Base-by-base conservation (phyloP, 495 filamentous ascomycete genomes). In the Bacidia gigantensis region DNA sequence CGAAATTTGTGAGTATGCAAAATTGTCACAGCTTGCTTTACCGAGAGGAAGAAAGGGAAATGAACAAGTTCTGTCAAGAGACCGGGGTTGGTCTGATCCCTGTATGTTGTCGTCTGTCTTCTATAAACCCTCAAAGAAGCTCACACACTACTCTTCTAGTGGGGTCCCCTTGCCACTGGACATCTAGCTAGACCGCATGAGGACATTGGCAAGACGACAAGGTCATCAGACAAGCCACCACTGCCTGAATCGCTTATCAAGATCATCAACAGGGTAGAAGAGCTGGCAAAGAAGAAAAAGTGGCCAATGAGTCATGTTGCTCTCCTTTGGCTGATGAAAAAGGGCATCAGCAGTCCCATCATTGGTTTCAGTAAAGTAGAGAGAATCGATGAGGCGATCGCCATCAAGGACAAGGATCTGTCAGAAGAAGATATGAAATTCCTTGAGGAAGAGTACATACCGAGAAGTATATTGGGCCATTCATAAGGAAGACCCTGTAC, bases 41-140 rank as follows among this genome's bases (percentile, higher is more conserved):
- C 62, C 69, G 83, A 7, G 83, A 89, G 65, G 83, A 89, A 57
- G 84, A 89, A 67, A 65, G 81, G 18, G 84, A 87, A 67, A 87
- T 88, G 83, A 56, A 51, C 20, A 61, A 50, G 18, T 61, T 51
- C 26, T 51, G 62, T 61, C 43, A 41, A 50, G 56, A 58, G 18
- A 82, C 80, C 0, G 83, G 83, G 2, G 78, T 88, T 3, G 83
- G 80, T 0, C 52, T 86, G 9, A 74, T 84, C 42, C 81, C 82
- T 5, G 47, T 50, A 38, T 35, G 47, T 38, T 50, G 5, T 3
- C 25, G 3, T 10, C 20, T 32, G 1, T 11, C 17, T 50, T n/a
- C 17, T 17, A 17, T 44, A 22, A 44, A 22, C 20, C 9, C n/a
- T 39, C n/a, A 10, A 11, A 11, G 3, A 32, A 11, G 24, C 47